A percentile compares a stretch with the other conserved stretches of the same genome.
Evolutionary conservation across 352 stramenopile genomes (phyloP).

Genomic region (Phytophthora sp.): DNA sequence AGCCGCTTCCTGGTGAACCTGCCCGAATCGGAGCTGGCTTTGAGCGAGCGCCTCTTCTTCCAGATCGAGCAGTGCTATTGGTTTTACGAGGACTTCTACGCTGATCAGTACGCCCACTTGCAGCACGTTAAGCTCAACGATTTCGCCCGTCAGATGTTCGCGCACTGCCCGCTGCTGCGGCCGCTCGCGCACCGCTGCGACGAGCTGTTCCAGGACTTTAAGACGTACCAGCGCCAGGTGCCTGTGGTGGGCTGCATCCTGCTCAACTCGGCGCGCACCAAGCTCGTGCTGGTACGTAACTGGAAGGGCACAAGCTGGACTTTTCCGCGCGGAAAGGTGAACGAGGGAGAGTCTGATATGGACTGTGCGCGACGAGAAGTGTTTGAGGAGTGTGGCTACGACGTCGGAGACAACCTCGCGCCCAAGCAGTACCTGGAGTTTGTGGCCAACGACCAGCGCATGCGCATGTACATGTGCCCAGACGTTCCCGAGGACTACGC

Average conservation of each 20-base stretch:
- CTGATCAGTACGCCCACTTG: slow-evolving; percentile 85
- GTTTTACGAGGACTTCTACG: slow-evolving; percentile 98
- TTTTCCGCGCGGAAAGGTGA: slow-evolving; percentile 94
- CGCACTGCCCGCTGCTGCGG: slow-evolving; percentile 88
- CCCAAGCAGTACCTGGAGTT: slow-evolving; percentile 88
- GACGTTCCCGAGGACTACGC: slow-evolving; percentile 92
- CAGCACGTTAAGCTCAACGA: slow-evolving; percentile 94
- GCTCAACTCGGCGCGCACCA: slow-evolving; percentile 84
- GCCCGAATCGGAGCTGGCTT: slow-evolving; percentile 88
- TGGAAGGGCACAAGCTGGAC: slow-evolving; percentile 93
- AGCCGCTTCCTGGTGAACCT: slow-evolving; percentile 96
- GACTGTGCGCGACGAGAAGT: slow-evolving; percentile 92
- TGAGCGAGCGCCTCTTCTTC: slow-evolving; percentile 96
- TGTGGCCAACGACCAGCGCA: slow-evolving; percentile 87
- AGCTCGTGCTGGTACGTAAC: slow-evolving; percentile 91
- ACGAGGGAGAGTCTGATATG: slow-evolving; percentile 90
- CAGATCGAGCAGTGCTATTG: slow-evolving; percentile 97
- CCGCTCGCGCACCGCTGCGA: slow-evolving; percentile 89
- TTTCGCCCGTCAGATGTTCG: slow-evolving; percentile 94
- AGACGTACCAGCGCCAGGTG: slow-evolving; percentile 94
- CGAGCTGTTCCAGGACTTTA: slow-evolving; percentile 94
- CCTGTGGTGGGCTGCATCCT: slow-evolving; percentile 95
- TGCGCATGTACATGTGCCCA: slow-evolving; percentile 92
- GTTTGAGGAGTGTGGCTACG: slow-evolving; percentile 93
- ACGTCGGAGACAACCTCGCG: slow-evolving; percentile 77